phyloP scores from a whole-genome alignment of 2,329 filamentous ascomycete species.

The Stachybotrys elegans region DNA sequence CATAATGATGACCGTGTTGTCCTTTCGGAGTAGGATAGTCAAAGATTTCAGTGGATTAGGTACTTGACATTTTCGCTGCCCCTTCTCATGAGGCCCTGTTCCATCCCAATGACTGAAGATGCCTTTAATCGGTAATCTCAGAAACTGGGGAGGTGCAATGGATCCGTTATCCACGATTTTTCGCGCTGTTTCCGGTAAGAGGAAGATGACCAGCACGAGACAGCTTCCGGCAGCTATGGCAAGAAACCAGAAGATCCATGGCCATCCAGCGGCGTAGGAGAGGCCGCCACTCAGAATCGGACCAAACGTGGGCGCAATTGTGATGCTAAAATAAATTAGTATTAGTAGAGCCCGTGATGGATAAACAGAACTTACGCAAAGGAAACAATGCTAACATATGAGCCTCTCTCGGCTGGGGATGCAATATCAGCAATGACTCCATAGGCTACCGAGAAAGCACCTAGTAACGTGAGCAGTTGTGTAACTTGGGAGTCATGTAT shows the following conservation, averaged over 20 bases:
- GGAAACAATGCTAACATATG: slow-evolving; percentile 7
- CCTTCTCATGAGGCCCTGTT: fast-evolving
- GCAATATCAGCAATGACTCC: slow-evolving; percentile 9
- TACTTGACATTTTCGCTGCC: neutral
- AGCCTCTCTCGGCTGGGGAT: slow-evolving; percentile 6
- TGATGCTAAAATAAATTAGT: slow-evolving; percentile 1
- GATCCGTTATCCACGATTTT: slow-evolving; percentile 25
- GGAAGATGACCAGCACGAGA: slow-evolving; percentile 12
- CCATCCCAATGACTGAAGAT: neutral
- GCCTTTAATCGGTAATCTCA: slow-evolving; percentile 6
- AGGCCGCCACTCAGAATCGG: slow-evolving; percentile 29
- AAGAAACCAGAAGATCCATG: slow-evolving; percentile 34
- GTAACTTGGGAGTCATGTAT: too few relatives aligned
- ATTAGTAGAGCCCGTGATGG: too few relatives aligned
- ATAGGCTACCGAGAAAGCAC: slow-evolving; percentile 6
- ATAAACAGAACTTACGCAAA: slow-evolving; percentile 9
- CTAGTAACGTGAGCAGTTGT: neutral
- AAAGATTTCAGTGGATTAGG: neutral
- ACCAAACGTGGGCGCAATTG: slow-evolving; percentile 14
- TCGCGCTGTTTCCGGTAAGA: slow-evolving; percentile 26
- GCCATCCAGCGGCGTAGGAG: slow-evolving; percentile 26
- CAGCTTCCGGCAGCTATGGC: slow-evolving; percentile 21
- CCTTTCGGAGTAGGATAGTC: neutral
- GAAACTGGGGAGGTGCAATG: slow-evolving; percentile 8
- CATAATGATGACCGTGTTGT: slow-evolving; percentile 10